Evolutionary conservation across 2,329 filamentous ascomycete genomes (phyloP).

Genomic region (Aspergillus thermomutatus): DNA sequence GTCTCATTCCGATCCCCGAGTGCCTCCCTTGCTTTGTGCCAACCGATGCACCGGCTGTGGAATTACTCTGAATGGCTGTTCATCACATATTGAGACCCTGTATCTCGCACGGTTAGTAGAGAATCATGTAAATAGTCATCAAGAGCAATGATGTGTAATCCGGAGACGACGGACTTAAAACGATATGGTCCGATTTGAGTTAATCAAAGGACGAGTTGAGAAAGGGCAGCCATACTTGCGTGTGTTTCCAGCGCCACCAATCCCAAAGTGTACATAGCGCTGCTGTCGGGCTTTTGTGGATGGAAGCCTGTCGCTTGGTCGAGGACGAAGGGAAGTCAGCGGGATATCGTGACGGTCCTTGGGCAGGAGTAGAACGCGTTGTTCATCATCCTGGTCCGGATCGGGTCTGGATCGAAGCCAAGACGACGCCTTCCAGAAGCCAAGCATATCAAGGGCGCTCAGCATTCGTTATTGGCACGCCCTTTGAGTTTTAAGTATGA

Average conservation of each 20-base stretch:
- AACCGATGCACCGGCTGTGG: neutral
- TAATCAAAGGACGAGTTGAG: neutral
- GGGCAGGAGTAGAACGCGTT: constrained; percentile 3
- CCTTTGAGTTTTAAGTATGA: neutral
- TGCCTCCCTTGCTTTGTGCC: neutral
- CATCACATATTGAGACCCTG: neutral
- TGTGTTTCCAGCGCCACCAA: constrained; percentile 8
- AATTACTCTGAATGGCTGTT: neutral
- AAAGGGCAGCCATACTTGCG: constrained; percentile 3
- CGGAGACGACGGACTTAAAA: no score
- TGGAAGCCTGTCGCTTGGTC: neutral
- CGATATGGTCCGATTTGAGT: neutral
- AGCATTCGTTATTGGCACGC: neutral
- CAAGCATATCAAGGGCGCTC: neutral
- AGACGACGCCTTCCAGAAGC: constrained; percentile 6
- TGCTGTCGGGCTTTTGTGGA: neutral
- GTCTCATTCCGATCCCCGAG: neutral
- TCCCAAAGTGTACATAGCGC: constrained; percentile 6
- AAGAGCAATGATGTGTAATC: neutral
- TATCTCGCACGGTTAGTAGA: neutral
- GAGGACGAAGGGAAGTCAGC: neutral
- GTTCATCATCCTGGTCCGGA: constrained; percentile 3
- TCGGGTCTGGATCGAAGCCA: constrained; percentile 3
- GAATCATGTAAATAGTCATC: neutral
- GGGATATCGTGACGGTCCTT: neutral